phyloP scores from a whole-genome alignment of 192 early-diverging fungal genomes.

The Phlyctochytrium arcticum region DNA sequence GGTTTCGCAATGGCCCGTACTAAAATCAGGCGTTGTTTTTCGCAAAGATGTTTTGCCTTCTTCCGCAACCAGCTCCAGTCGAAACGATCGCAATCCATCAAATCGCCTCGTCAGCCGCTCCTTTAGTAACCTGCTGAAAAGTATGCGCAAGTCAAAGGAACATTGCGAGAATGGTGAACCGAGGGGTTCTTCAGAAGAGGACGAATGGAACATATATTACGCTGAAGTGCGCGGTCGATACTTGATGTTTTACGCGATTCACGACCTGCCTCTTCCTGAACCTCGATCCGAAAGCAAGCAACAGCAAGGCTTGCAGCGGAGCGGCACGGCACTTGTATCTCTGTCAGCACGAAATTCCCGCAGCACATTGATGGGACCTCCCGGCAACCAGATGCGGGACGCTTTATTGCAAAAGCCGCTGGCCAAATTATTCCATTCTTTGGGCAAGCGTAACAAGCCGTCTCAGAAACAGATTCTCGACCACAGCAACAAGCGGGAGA shows the following conservation, averaged over 20 bases:
- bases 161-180: not conserved
- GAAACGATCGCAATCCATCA: not conserved
- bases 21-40: slow-evolving; percentile 34
- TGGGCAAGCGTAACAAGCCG: no score
- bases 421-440: slow-evolving; percentile 1
- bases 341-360: no score
- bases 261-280: slow-evolving; percentile 4
- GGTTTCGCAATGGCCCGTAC: slow-evolving; percentile 25
- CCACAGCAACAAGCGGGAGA: no score
- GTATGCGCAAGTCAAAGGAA: not conserved
- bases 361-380: no score
- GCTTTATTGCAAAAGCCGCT: slow-evolving; percentile 4
- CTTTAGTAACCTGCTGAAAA: slow-evolving; percentile 8
- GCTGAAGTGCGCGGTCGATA: slow-evolving; percentile 42
- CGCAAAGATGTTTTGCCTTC: slow-evolving; percentile 26
- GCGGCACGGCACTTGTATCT: no score
- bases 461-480: not conserved
- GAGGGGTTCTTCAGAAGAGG: slow-evolving; percentile 13
- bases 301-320: no score
- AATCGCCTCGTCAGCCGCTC: not conserved
- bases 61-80: not conserved
- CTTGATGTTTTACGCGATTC: slow-evolving; percentile 42
- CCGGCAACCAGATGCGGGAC: no score
- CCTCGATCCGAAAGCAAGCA: no score
- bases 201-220: slow-evolving; percentile 40